Evolutionary conservation across 345 rosid species (phyloP).

Genomic region (Eucalyptus marginata): DNA sequence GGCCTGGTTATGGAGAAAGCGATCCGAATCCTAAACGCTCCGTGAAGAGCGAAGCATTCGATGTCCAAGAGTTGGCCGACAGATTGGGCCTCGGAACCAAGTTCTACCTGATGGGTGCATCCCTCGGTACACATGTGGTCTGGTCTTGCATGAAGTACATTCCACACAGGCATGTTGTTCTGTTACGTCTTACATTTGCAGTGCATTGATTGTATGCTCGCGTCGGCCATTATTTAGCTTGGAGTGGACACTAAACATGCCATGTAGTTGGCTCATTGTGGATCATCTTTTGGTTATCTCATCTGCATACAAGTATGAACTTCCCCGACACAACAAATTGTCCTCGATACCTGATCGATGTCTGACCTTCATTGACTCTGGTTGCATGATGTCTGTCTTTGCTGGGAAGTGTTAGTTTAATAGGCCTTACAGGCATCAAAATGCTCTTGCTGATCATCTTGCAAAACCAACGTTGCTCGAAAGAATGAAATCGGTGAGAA

Average conservation of each 20-base stretch:
- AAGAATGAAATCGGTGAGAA: neutral
- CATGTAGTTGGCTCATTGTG: neutral
- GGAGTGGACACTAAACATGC: neutral
- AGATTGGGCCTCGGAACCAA: conserved; percentile 22
- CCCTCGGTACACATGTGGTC: conserved; percentile 26
- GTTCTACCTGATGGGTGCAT: conserved; percentile 37
- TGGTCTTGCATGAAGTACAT: conserved; percentile 50
- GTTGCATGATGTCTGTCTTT: neutral
- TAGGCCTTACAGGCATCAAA: neutral
- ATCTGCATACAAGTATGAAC: neutral
- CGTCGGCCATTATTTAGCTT: neutral
- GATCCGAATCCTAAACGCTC: conserved; percentile 36
- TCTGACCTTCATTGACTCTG: neutral
- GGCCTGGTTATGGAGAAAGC: conserved; percentile 60
- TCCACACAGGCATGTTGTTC: conserved; percentile 30
- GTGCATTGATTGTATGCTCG: neutral
- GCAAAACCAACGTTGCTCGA: neutral
- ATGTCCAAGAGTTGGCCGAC: conserved; percentile 54
- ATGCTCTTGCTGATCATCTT: neutral
- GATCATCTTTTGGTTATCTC: neutral
- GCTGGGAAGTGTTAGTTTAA: neutral
- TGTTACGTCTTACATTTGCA: neutral
- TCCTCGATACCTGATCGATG: neutral
- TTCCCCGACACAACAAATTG: neutral
- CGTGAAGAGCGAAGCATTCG: conserved; percentile 38